Base-by-base conservation (phyloP, 2,329 filamentous ascomycete genomes). In the Camillea tinctor region DNA sequence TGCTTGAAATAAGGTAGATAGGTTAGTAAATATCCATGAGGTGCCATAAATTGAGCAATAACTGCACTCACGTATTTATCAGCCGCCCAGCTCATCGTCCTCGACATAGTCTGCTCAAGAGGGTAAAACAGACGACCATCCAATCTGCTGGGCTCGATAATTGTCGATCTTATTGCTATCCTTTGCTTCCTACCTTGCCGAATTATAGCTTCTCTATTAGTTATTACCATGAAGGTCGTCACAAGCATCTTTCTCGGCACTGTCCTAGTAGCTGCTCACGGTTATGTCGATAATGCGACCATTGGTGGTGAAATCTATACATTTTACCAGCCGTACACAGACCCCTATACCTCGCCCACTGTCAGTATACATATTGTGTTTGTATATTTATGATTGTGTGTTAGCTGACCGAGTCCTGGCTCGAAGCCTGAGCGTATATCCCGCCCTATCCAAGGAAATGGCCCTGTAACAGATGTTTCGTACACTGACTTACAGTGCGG, bases 361-460 rank as follows among this genome's bases (percentile, higher is more conserved):
- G 71, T 74, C 55, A 56, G 56, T 49, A 58, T 2, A 19, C 5
- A 58, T 2, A 19, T 3, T 17, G 17, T 15, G 2, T 21, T 5
- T 6, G 3, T 8, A 48, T 30, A 19, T 36, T 52, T 3, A 24
- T 2, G 17, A 17, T 6, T 1, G 23, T 21, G 21, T 36, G 17
- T 49, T 2, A 48, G 50, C 22, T 40, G n/a, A 23, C 61, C 53
- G 62, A 66, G 69, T 73, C 64, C 53, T 71, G 57, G 58, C 71
- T 72, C 52, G 40, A 40, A 73, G 52, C 80, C 81, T 17, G 64
- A 81, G 50, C 77, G 83, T n/a, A 80, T 87, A 69, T 84, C 84
- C n/a, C 81, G 84, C 19, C 75, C 77, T 7, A 80, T 87, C 58
- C 78, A 82, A 60, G 84, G 84, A 44, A 86, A 87, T 70, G 84